phyloP scores from a whole-genome alignment of 176 grass and related monocot genomes.

The Leersia perrieri region DNA sequence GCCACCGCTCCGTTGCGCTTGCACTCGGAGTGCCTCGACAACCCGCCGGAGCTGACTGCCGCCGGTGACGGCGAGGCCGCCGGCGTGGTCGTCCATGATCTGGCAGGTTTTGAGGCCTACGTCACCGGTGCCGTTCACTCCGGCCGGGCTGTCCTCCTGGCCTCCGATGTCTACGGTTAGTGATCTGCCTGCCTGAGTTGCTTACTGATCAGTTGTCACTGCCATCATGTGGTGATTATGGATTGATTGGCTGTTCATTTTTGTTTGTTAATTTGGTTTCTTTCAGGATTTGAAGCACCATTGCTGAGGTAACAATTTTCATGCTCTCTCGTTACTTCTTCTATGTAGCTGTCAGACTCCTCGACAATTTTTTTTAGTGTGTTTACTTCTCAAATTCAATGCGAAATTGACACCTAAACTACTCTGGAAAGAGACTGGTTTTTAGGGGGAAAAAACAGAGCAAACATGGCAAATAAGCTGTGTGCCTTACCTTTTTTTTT shows the following conservation, averaged over 20 bases:
- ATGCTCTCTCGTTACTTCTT: too few species aligned
- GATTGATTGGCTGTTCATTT: not conserved
- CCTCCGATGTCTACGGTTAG: conserved; percentile 25
- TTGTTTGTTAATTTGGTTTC: not conserved
- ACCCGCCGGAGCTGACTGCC: not conserved
- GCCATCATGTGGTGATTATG: not conserved
- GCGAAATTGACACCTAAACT: not conserved
- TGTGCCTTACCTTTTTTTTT: not conserved
- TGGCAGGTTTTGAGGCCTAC: conserved; percentile 36
- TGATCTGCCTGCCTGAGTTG: not conserved
- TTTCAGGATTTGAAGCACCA: conserved; percentile 26
- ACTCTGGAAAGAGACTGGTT: not conserved
- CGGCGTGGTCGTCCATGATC: not conserved
- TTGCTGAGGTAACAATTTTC: conserved; percentile 23
- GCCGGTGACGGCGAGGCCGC: not conserved
- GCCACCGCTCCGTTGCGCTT: not conserved
- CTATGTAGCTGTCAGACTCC: not conserved
- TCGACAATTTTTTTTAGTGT: not conserved
- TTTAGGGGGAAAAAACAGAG: not conserved
- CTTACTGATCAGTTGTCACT: not conserved
- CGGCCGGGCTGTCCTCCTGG: conserved; percentile 19
- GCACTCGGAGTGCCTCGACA: conserved; percentile 16
- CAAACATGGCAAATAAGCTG: not conserved
- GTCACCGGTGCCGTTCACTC: conserved; percentile 18
- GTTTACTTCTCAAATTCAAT: not conserved